Evolutionary conservation across 768 basidiomycete genomes (phyloP), one percentile per base, ranked within the genome.

Genomic region (Suillus placidus): DNA sequence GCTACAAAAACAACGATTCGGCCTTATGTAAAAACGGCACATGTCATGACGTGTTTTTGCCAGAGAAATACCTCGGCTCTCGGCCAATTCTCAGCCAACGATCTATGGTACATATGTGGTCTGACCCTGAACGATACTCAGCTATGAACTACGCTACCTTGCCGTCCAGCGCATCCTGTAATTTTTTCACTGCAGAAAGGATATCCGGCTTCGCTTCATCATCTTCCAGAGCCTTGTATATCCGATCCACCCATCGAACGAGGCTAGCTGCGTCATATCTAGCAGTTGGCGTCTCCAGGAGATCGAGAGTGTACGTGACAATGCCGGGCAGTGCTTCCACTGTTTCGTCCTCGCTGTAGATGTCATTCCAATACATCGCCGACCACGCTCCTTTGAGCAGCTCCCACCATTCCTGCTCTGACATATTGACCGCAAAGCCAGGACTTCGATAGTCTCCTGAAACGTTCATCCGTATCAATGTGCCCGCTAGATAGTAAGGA

Each of bases 331-430:
- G 35, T 23, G n/a, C 35, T 3, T 57, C 35, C 3, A 23, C 13
- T 37, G n/a, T 6, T 57, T 57, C 56, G 2, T 14, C 14, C n/a
- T 23, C 56, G 2, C 13, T 6, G 35, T 57, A 14, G n/a, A 37
- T n/a, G n/a, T 14, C 7, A 57, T 57, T 57, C 35, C n/a, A 57
- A 35, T 20, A 23, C 56, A 57, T 57, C 13, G 56, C 56, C n/a
- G n/a, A 37, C 56, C 56, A 57, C 13, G 56, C 56, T 57, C n/a
- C 56, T 37, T 57, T 57, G n/a, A 57, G n/a, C n/a, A 57, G 7
- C 13, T 23, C 6, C 56, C 56, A 37, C 56, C 56, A 37, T 16
- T 57, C 35, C 35, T 23, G 14, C 35, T 37, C 56, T 0, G 35
- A 37, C 23, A 57, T 23, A 14, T 14, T 23, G 20, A 35, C 55